Evolutionary conservation across 2,329 filamentous ascomycete species (phyloP).

Genomic region (Hymenoscyphus repandus): DNA sequence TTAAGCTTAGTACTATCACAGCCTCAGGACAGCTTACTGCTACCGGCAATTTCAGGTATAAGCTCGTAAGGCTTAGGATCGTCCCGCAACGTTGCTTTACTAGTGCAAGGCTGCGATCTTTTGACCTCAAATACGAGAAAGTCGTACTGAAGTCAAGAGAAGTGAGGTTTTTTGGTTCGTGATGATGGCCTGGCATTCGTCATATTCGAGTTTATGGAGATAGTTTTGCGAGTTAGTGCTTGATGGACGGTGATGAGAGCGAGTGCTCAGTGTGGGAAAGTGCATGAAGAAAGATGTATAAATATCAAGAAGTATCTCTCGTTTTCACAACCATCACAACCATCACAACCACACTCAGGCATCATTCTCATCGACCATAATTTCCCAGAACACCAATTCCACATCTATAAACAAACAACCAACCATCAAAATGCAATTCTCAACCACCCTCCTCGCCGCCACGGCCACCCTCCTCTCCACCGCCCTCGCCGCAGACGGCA

Average conservation of each 20-base stretch:
- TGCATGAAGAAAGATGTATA: neutral
- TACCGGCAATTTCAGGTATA: neutral
- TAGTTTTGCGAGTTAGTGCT: neutral
- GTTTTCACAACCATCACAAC: neutral
- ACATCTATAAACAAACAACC: neutral
- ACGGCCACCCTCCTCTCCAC: conserved; percentile 6
- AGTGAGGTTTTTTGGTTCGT: neutral
- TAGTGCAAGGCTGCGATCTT: neutral
- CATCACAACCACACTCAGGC: neutral
- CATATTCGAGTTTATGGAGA: neutral
- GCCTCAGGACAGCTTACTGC: no score
- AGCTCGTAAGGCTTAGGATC: neutral
- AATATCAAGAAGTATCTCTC: neutral
- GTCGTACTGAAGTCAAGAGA: neutral
- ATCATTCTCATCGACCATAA: neutral
- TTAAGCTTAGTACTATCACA: no score
- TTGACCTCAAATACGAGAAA: neutral
- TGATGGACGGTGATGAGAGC: neutral
- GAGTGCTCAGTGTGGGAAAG: neutral
- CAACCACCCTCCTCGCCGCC: conserved; percentile 7
- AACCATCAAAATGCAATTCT: conserved; percentile 13
- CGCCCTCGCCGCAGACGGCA: conserved; percentile 6
- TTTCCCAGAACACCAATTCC: neutral
- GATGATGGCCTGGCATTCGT: neutral
- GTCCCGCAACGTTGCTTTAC: neutral